Conservation (phyloP, 140 eudicot genomes). For the Stevia rebaudiana region DNA sequence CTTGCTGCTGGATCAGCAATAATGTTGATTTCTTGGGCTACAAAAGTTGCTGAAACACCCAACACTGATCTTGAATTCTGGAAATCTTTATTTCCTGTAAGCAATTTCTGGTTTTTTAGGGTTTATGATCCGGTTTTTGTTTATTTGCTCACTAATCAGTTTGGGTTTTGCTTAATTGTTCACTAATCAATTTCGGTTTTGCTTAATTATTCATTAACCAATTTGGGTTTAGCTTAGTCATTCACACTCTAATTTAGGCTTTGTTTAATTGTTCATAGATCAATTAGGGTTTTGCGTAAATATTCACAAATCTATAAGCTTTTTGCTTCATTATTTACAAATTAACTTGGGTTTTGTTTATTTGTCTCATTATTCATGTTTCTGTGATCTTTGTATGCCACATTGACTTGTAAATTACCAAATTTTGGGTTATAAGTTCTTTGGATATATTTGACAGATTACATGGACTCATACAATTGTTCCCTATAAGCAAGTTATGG, state of each 20-base stretch:
- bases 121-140: neutral
- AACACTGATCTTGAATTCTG: slow-evolving; percentile 51
- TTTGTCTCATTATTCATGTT: neutral
- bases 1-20: slow-evolving; percentile 55
- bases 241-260: neutral
- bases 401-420: neutral
- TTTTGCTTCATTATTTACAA: neutral
- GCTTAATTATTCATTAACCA: neutral
- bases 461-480: neutral
- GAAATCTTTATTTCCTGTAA: slow-evolving; percentile 51
- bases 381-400: neutral
- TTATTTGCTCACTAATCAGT: neutral
- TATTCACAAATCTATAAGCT: no score
- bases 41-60: slow-evolving; percentile 43
- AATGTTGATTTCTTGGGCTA: slow-evolving; percentile 48
- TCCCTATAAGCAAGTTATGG: neutral
- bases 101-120: slow-evolving; percentile 16
- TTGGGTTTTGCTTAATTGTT: neutral
- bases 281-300: neutral
- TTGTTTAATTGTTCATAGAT: neutral
- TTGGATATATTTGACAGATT: neutral
- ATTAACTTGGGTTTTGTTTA: neutral
- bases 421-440: neutral
- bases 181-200: neutral
- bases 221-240: neutral